Base-by-base conservation (phyloP, 495 filamentous ascomycete species). In the Penicillium fimorum region DNA sequence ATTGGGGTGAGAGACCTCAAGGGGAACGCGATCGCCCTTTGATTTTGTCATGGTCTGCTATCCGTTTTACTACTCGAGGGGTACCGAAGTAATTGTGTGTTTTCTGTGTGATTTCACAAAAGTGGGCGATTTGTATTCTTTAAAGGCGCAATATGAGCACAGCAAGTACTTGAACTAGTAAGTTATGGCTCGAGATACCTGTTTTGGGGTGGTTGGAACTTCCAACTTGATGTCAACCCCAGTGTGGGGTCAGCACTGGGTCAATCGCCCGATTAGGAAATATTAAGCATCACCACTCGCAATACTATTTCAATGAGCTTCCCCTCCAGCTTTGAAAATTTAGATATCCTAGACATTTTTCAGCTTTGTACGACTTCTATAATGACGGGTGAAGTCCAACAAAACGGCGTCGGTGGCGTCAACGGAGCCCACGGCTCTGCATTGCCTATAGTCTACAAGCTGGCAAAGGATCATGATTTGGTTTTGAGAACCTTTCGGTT, bases 401-500 rank as follows among this genome's bases (percentile, higher is more conserved):
- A 24, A 55, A 61, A 60, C 53, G 56, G 61, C 44, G 17, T 37
- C 5, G 56, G 63, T 24, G 56, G 62, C 47, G 22, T 37, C 8
- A 58, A 65, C 30, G 56, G 58, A 38, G 55, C 47, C 29, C 55
- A 57, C 40, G 60, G 64, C 30, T 62, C 64, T 4, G 61, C 62
- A 27, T 22, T 64, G 47, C 59, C 60, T 43, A 50, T 68, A 52
- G 55, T 67, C 25, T 62, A 55, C 40, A 63, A 61, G 53, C 59
- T 68, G 10, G 66, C 63, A 27, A 70, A 66, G 56, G 68, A 74
- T 27, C 70, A 74, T 65, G 73, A 80, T 42, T 59, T 70, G 20
- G 79, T 82, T 0, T 65, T 84, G 37, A 75, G 72, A 63, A 76
- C 72, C 13, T 83, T 82, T 59, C 72, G 82, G 27, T 57, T 75